Conservation (phyloP, 2,329 filamentous ascomycete species). For the Fusarium protoensiforme region DNA sequence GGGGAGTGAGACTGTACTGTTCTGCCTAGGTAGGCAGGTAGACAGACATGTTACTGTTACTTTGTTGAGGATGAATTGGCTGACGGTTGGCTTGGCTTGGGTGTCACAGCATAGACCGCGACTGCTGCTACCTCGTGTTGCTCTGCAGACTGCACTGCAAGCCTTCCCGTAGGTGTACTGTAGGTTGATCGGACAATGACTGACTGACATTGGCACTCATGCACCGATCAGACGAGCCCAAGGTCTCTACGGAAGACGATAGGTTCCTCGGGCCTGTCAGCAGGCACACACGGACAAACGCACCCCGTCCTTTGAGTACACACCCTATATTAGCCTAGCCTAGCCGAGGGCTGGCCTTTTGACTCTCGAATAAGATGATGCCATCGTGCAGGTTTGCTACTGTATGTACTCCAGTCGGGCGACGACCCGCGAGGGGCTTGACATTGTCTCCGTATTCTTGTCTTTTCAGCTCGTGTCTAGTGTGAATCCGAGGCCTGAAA, state of each 20-base stretch:
- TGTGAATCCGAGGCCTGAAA: background rate
- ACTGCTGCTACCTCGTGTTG: background rate
- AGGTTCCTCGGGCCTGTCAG: background rate
- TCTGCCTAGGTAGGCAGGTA: background rate
- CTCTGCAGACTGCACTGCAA: background rate
- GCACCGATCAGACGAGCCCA: slow-evolving; percentile 2
- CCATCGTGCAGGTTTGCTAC: background rate
- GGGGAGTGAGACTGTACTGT: background rate
- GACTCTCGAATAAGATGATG: slow-evolving; percentile 3
- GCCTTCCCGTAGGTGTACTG: background rate
- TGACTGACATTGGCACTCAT: background rate
- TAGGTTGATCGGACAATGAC: background rate
- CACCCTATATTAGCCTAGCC: background rate
- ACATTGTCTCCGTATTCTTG: background rate
- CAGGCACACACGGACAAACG: background rate
- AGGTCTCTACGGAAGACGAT: background rate
- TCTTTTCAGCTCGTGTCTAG: background rate
- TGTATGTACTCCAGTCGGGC: background rate
- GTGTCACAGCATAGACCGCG: background rate
- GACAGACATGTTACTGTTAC: background rate
- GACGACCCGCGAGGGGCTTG: background rate
- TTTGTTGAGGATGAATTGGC: background rate
- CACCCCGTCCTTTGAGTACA: background rate
- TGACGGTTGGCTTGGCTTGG: background rate
- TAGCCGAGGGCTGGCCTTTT: background rate